Evolutionary conservation across 2,329 filamentous ascomycete species (phyloP), one percentile per base, ranked within the genome.

Genomic region (Nemania sp.): DNA sequence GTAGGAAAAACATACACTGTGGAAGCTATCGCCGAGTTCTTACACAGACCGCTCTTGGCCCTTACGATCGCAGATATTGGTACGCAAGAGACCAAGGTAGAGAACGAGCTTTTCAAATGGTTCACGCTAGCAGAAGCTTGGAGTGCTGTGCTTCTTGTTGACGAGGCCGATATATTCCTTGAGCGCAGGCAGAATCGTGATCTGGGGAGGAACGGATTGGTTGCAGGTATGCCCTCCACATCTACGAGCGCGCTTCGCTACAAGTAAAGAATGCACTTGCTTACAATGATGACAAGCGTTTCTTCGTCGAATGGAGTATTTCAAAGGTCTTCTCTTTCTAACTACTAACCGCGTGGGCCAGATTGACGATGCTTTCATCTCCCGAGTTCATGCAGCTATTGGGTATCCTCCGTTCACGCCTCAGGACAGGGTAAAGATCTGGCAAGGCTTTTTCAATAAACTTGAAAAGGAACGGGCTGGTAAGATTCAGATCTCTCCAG

Each of bases 311-410:
- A 59, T 70, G 1, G 68, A 70, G 23, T 66, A 57, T 22, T 70
- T 63, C 23, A 49, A 66, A 5, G 68, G 69, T 0, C 68, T 71
- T 6, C 20, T 70, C 0, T 70, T 72, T 14, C 49, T 72, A 9
- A 61, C 59, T 9, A 60, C 66, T 0, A 71, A 70, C 28, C 40
- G 66, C 0, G 64, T 68, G 0, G 68, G 64, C 0, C 41, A 57
- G 0, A 68, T 70, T 22, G 68, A 70, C 14, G 67, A 70, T 4
- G 68, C 68, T 0, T 68, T 70, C 40, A 63, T 68, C 3, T 70
- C 68, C 0, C 62, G 68, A 0, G 61, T 70, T 0, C 68, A 71
- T n/a, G 44, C 71, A 1, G 54, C 66, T 15, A 37, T 70, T 0
- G 61, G 64, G 43, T 70, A 69, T 14, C 41, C 53, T 0, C 60